A percentile compares a stretch with the other conserved stretches of the same genome.
phyloP scores from a whole-genome alignment of 1,284 basidiomycete species.

The Pyrrhoderma noxium region DNA sequence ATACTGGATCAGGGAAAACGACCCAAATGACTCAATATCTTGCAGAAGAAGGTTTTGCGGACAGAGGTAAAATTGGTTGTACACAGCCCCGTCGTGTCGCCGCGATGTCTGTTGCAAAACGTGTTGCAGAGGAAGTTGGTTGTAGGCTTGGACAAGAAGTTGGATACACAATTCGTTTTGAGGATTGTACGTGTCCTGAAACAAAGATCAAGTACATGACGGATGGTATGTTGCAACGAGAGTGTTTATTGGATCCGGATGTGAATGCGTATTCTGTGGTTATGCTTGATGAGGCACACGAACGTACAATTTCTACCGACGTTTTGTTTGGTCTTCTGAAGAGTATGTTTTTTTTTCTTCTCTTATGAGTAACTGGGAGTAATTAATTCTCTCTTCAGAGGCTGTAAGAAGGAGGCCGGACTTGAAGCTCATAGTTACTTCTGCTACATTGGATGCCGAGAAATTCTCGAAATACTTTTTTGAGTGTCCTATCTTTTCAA shows the following conservation, averaged over 20 bases:
- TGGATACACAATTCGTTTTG: slow-evolving; percentile 98
- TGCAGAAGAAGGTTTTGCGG: slow-evolving; percentile 83
- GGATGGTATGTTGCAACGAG: slow-evolving; percentile 97
- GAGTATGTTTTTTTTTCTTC: slow-evolving; percentile 50
- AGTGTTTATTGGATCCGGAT: slow-evolving; percentile 93
- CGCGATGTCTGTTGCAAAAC: slow-evolving; percentile 98
- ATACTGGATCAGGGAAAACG: slow-evolving; percentile 91
- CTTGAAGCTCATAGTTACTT: slow-evolving; percentile 96
- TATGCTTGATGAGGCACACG: slow-evolving; percentile 99
- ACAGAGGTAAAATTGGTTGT: slow-evolving; percentile 87
- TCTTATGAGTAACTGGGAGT: not conserved
- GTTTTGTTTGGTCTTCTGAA: slow-evolving; percentile 95
- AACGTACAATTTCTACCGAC: slow-evolving; percentile 96
- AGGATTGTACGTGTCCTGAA: slow-evolving; percentile 96
- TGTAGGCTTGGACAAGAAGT: slow-evolving; percentile 96
- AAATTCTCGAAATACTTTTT: slow-evolving; percentile 99
- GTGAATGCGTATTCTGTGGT: slow-evolving; percentile 90
- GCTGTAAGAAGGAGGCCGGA: slow-evolving; percentile 91
- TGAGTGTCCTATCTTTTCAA: slow-evolving; percentile 99
- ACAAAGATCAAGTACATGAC: slow-evolving; percentile 99
- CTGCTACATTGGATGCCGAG: slow-evolving; percentile 97
- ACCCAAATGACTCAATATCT: slow-evolving; percentile 94
- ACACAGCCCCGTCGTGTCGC: slow-evolving; percentile 98
- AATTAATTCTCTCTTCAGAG: slow-evolving; percentile 47
- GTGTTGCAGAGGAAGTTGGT: slow-evolving; percentile 96